These are phyloP conservation scores for Neurospora terricola DNA, from an alignment of 495 filamentous ascomycete species.

Conservation along the genomic window DNA sequence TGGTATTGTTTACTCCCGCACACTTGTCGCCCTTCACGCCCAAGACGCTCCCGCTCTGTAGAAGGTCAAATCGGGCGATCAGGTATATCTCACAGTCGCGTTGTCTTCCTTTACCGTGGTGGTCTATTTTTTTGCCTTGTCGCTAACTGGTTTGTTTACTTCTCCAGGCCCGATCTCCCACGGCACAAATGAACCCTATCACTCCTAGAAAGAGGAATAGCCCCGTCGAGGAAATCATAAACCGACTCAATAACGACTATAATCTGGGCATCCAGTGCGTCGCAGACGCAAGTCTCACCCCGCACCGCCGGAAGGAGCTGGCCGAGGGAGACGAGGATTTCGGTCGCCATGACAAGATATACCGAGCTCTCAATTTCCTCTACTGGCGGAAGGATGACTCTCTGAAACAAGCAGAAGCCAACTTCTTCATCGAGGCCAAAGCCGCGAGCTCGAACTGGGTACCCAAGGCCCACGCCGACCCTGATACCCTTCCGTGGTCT, in stretches of 20 bases:
- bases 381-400: conserved; percentile 5
- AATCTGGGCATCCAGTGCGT: conserved; percentile 8
- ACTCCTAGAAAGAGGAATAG: conserved; percentile 12
- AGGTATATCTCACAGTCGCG: neutral
- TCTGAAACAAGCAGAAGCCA: conserved; percentile 4
- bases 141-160: neutral
- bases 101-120: neutral
- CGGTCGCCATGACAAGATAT: conserved; percentile 9
- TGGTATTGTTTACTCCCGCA: neutral
- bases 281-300: conserved; percentile 12
- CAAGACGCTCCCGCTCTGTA: neutral
- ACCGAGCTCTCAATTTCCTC: conserved; percentile 8
- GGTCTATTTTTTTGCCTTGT: neutral
- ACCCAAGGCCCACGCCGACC: conserved; percentile 6
- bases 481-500: conserved; percentile 4
- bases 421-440: conserved; percentile 14
- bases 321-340: conserved; percentile 5
- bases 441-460: conserved; percentile 13
- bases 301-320: conserved; percentile 5
- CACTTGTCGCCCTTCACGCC: neutral
- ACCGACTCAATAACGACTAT: conserved; percentile 15
- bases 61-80: neutral
- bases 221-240: conserved; percentile 5
- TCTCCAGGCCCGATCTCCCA: neutral
- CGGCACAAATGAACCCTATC: neutral